Evolutionary conservation across 257 asterid species (phyloP).

Genomic region (Coffea eugenioides): DNA sequence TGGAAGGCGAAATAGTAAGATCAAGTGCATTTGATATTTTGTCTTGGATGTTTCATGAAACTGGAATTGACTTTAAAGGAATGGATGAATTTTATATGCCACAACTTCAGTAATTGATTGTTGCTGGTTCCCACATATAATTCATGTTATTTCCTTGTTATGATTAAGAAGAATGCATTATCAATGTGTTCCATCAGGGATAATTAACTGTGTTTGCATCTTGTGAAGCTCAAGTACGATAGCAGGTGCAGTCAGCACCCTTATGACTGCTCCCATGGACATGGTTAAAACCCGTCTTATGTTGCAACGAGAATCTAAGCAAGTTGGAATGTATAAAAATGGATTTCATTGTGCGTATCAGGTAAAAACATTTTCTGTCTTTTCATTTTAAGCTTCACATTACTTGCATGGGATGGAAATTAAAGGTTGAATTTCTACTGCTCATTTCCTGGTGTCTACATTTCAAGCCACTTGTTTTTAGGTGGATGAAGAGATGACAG

Average conservation of each 20-base stretch:
- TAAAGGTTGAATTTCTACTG: background rate
- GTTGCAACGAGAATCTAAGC: slow-evolving; percentile 76
- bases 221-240: slow-evolving; percentile 73
- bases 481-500: background rate
- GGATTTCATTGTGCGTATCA: slow-evolving; percentile 90
- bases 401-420: background rate
- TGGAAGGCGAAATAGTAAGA: no score
- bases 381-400: slow-evolving; percentile 6
- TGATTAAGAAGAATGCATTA: background rate
- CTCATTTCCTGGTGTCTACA: background rate
- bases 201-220: slow-evolving; percentile 35
- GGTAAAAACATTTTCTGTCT: slow-evolving; percentile 44
- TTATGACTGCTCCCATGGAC: slow-evolving; percentile 86
- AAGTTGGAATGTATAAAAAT: slow-evolving; percentile 61
- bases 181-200: slow-evolving; percentile 5
- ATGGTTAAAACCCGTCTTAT: slow-evolving; percentile 95
- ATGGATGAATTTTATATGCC: background rate
- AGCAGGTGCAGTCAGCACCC: slow-evolving; percentile 82
- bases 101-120: background rate
- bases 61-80: background rate
- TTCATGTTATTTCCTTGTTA: background rate
- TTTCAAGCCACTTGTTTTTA: background rate
- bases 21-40: background rate
- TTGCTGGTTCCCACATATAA: background rate
- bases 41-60: background rate